Evolutionary conservation across 2,329 filamentous ascomycete genomes (phyloP).

Genomic region (Xylogone sp.): DNA sequence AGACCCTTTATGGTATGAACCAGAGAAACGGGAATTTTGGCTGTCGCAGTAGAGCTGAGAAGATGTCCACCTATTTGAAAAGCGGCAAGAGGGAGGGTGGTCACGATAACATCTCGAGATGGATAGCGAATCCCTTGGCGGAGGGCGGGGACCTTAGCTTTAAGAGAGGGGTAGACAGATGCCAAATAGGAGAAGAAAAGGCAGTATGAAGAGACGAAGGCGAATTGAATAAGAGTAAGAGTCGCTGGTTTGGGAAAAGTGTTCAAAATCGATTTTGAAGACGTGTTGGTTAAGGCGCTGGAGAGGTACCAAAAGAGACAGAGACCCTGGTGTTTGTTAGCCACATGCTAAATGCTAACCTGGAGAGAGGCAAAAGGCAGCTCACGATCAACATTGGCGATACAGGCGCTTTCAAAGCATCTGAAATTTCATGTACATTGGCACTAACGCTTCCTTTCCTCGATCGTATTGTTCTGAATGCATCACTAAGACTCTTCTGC

Average conservation of each 20-base stretch:
- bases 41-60: conserved; percentile 87
- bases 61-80: conserved; percentile 96
- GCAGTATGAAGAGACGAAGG: conserved; percentile 86
- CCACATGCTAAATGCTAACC: conserved; percentile 16
- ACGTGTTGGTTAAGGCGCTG: conserved; percentile 94
- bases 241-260: conserved; percentile 88
- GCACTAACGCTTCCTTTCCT: conserved; percentile 83
- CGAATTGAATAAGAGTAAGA: conserved; percentile 89
- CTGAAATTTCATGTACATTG: conserved; percentile 89
- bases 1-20: conserved; percentile 98
- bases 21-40: conserved; percentile 91
- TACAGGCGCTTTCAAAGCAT: conserved; percentile 84
- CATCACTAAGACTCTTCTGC: conserved; percentile 86
- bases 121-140: conserved; percentile 81
- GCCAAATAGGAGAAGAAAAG: conserved; percentile 75
- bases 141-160: conserved; percentile 70
- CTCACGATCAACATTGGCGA: conserved; percentile 84
- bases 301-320: conserved; percentile 93
- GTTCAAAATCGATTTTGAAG: conserved; percentile 93
- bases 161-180: conserved; percentile 65
- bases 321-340: conserved; percentile 56
- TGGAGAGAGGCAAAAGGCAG: conserved; percentile 9
- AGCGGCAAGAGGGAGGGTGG: conserved; percentile 83
- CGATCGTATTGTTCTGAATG: conserved; percentile 77
- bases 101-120: conserved; percentile 74